Evolutionary conservation across 441 rosid species (phyloP), one percentile per base, ranked within the genome.

Genomic region (Cnidoscolus chayamansa): DNA sequence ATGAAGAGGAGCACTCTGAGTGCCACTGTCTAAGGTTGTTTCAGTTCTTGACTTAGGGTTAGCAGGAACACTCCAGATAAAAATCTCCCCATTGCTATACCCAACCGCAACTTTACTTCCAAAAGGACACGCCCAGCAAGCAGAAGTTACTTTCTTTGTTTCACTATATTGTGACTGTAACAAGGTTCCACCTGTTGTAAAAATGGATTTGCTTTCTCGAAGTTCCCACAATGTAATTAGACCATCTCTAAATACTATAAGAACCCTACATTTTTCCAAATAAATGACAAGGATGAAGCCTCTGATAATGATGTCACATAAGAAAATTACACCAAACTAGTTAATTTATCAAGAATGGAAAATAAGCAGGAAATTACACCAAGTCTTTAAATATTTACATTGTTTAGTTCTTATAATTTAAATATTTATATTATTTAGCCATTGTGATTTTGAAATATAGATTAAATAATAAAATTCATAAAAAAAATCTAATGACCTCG

Each of bases 51-150:
- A 81, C 76, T 81, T 82, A 47, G 61, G 58, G 56, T 72, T 48
- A 5, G 81, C 65, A 76, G 89, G 87, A 79, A 88, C 76, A 76
- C 83, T 85, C 96, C 97, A 92, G 57, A 90, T 81, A 31, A 81
- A 79, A 71, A 94, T 88, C 58, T 94, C 98, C 7, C 97, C 99
- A 51, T 81, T 90, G 64, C 78, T 89, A 78, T 89, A 92, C 19
- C 99, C 98, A 74, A 89, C 83, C 55, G 84, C 88, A 77, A 90
- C 87, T 87, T 84, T 94, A 84, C 84, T 90, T 78, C 97, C 97
- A 72, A 80, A 62, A 37, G 96, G 93, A 58, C 98, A 94, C 50
- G 78, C 91, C 99, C 97, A 94, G 68, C 97, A 87, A 58, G 97
- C 96, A 67, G 88, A 84, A 48, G 98, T 90, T 68, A 80, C 93